Evolutionary conservation across 106 monocot species (phyloP).

Genomic region (Acorus gramineus): DNA sequence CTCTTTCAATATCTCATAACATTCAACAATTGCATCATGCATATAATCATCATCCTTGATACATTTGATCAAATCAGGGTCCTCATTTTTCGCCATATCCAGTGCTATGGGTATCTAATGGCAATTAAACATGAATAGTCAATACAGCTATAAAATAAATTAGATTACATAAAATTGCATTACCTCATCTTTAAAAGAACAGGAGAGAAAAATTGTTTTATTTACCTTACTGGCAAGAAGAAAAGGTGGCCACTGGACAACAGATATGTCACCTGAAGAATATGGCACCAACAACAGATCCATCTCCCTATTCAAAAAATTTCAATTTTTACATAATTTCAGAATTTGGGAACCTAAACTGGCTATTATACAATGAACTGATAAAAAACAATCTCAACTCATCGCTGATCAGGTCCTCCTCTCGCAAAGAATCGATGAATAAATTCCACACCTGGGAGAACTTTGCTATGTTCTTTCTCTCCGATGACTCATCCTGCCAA

Average conservation of each 20-base stretch:
- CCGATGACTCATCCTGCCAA: conserved; percentile 39
- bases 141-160: neutral
- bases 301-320: conserved; percentile 45
- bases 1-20: conserved; percentile 71
- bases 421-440: conserved; percentile 62
- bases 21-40: conserved; percentile 66
- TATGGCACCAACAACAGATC: conserved; percentile 81
- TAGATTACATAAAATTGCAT: neutral
- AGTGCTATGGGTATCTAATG: conserved; percentile 91
- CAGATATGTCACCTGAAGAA: conserved; percentile 50
- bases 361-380: neutral
- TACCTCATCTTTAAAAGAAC: neutral
- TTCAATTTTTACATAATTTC: neutral
- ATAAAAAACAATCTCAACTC: conserved; percentile 20
- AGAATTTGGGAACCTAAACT: too few relatives aligned
- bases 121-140: neutral
- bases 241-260: conserved; percentile 97
- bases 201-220: neutral
- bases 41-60: conserved; percentile 80
- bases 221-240: conserved; percentile 93
- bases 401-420: conserved; percentile 83
- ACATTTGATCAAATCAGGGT: conserved; percentile 62
- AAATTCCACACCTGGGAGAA: conserved; percentile 88
- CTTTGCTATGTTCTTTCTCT: conserved; percentile 52
- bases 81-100: conserved; percentile 91